Percentiles rank a stretch among this genome's conserved stretches.
Conservation (phyloP, 2,329 filamentous ascomycete species). For the Trichoderma sp. region DNA sequence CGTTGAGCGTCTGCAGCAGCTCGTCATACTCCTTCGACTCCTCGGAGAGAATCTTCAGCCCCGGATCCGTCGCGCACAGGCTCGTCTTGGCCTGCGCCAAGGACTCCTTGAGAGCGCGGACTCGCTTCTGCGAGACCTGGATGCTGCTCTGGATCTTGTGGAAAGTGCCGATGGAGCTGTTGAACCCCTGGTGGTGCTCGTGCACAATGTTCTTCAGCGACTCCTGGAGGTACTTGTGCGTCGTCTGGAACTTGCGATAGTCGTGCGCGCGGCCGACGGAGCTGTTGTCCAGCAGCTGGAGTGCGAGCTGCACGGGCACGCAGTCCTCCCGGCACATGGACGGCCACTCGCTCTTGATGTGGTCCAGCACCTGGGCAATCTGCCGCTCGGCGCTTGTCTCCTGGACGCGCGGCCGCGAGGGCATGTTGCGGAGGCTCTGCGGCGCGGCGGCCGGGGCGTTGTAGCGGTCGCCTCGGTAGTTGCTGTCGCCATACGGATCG, state of each 20-base stretch:
- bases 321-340: slow-evolving; percentile 88
- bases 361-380: slow-evolving; percentile 69
- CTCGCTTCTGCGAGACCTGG: slow-evolving; percentile 80
- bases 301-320: slow-evolving; percentile 89
- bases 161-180: slow-evolving; percentile 97
- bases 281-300: slow-evolving; percentile 91
- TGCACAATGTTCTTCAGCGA: slow-evolving; percentile 95
- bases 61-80: slow-evolving; percentile 82
- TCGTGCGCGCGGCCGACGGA: slow-evolving; percentile 90
- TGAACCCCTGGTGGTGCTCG: slow-evolving; percentile 98
- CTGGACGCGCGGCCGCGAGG: slow-evolving; percentile 43
- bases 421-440: slow-evolving; percentile 41
- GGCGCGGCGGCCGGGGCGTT: slow-evolving; percentile 39
- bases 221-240: slow-evolving; percentile 85
- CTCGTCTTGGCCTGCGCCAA: slow-evolving; percentile 77
- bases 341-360: slow-evolving; percentile 87
- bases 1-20: slow-evolving; percentile 78
- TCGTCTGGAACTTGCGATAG: slow-evolving; percentile 80
- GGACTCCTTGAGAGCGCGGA: slow-evolving; percentile 81
- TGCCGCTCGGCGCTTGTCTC: slow-evolving; percentile 58
- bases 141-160: slow-evolving; percentile 98
- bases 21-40: slow-evolving; percentile 89
- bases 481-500: slow-evolving; percentile 51
- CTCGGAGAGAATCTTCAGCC: slow-evolving; percentile 85
- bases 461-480: slow-evolving; percentile 49